Evolutionary conservation across 1,284 basidiomycete species (phyloP).

Genomic region (Naganishia sp.): DNA sequence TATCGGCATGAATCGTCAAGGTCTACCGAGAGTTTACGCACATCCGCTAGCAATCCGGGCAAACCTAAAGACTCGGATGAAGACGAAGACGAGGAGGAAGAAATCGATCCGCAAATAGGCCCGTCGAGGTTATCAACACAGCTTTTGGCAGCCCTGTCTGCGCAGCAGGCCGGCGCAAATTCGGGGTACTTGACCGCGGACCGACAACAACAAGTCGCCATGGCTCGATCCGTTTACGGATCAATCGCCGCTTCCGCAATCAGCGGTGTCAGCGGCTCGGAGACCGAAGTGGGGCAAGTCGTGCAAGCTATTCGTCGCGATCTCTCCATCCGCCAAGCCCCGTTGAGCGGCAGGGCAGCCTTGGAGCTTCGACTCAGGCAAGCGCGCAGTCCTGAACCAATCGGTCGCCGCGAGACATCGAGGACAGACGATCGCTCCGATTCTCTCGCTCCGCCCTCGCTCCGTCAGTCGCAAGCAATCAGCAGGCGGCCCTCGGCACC

Average conservation of each 20-base stretch:
- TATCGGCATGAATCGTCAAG: constrained; percentile 17
- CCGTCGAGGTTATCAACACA: background rate
- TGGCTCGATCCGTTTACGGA: constrained; percentile 12
- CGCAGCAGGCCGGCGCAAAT: background rate
- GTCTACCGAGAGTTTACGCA: constrained; percentile 19
- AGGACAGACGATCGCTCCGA: background rate
- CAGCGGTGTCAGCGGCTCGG: constrained; percentile 25
- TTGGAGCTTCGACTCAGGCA: constrained; percentile 5
- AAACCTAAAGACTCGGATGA: background rate
- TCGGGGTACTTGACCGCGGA: too few species aligned
- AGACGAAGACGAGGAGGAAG: constrained; percentile 6
- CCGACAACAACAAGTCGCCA: constrained; percentile 10
- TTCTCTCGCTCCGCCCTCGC: constrained; percentile 5
- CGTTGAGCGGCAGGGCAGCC: constrained; percentile 1
- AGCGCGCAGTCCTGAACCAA: constrained; percentile 2
- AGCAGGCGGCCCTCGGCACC: constrained; percentile 18
- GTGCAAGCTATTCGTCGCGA: constrained; percentile 30
- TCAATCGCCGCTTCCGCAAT: constrained; percentile 18
- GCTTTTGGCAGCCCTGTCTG: background rate
- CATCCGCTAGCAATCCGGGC: constrained; percentile 2
- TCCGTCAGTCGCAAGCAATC: background rate
- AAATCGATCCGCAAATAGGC: background rate
- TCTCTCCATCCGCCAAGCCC: constrained; percentile 24
- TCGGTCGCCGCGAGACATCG: background rate
- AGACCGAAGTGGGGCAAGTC: constrained; percentile 30